A percentile compares a stretch with the other conserved stretches of the same genome.
These are phyloP conservation scores for Penicillium sp. DNA, from an alignment of 2,329 filamentous ascomycete species.

Conservation along the genomic window DNA sequence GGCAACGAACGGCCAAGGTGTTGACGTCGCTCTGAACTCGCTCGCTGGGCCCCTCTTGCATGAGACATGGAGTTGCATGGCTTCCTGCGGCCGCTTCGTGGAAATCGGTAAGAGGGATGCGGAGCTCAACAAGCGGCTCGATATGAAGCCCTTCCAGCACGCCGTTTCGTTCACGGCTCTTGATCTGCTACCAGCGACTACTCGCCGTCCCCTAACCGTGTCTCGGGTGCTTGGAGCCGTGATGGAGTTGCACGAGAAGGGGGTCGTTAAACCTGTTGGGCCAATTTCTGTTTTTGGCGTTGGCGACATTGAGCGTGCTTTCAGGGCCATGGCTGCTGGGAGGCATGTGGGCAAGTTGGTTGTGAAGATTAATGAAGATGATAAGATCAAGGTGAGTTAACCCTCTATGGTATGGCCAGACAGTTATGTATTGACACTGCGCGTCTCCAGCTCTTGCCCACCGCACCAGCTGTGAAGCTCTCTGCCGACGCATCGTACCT, in stretches of 20 bases:
- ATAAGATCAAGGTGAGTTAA: background rate
- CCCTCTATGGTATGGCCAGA: background rate
- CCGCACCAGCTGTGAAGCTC: too few relatives aligned
- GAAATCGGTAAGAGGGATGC: slow-evolving; percentile 21
- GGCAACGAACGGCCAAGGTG: slow-evolving; percentile 12
- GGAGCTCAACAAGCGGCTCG: too few relatives aligned
- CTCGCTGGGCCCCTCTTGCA: slow-evolving; percentile 19
- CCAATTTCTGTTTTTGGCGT: slow-evolving; percentile 13
- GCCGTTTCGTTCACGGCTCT: too few relatives aligned
- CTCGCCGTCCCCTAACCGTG: too few relatives aligned
- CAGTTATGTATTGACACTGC: background rate
- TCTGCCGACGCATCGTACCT: slow-evolving; percentile 18
- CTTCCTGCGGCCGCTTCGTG: slow-evolving; percentile 19
- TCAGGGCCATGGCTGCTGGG: slow-evolving; percentile 40
- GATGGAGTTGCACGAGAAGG: slow-evolving; percentile 4
- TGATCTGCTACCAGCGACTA: too few relatives aligned
- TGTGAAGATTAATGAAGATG: background rate
- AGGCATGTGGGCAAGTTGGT: slow-evolving; percentile 49
- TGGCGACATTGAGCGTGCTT: slow-evolving; percentile 25
- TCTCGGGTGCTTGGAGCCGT: background rate
- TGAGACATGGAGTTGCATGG: slow-evolving; percentile 11
- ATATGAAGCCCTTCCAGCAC: too few relatives aligned
- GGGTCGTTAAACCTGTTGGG: slow-evolving; percentile 11
- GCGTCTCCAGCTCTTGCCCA: background rate
- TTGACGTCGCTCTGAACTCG: slow-evolving; percentile 22